phyloP scores from a whole-genome alignment of 1,284 basidiomycete species.

The Termitomyces sp. region DNA sequence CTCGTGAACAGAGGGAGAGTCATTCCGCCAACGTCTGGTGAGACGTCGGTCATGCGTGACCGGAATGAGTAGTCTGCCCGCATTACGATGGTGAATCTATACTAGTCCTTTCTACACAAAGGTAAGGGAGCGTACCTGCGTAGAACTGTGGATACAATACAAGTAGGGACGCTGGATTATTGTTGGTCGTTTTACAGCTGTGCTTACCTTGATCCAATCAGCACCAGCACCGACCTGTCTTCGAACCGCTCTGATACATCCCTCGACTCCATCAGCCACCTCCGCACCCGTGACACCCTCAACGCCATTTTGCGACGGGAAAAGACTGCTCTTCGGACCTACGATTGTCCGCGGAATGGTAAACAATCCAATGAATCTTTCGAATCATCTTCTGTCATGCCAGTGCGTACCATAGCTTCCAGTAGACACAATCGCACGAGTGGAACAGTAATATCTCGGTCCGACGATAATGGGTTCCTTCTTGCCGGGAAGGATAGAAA shows the following conservation, averaged over 20 bases:
- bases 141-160: too few species aligned
- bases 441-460: not conserved
- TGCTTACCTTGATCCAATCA: not conserved
- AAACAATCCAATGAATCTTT: too few species aligned
- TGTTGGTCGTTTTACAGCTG: too few species aligned
- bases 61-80: not conserved
- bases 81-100: not conserved
- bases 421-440: not conserved
- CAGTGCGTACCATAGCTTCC: not conserved
- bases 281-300: not conserved
- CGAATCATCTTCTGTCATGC: too few species aligned
- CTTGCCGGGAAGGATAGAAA: not conserved
- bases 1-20: not conserved
- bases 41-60: not conserved
- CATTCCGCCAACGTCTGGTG: not conserved
- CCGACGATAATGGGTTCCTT: not conserved
- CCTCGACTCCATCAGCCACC: not conserved
- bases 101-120: too few species aligned
- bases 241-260: not conserved
- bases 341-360: too few species aligned
- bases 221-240: not conserved
- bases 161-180: too few species aligned
- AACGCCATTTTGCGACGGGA: not conserved
- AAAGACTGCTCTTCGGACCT: not conserved
- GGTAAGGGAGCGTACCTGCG: too few species aligned